Conservation (phyloP, 345 rosid species). For the Eucalyptus regnans region DNA sequence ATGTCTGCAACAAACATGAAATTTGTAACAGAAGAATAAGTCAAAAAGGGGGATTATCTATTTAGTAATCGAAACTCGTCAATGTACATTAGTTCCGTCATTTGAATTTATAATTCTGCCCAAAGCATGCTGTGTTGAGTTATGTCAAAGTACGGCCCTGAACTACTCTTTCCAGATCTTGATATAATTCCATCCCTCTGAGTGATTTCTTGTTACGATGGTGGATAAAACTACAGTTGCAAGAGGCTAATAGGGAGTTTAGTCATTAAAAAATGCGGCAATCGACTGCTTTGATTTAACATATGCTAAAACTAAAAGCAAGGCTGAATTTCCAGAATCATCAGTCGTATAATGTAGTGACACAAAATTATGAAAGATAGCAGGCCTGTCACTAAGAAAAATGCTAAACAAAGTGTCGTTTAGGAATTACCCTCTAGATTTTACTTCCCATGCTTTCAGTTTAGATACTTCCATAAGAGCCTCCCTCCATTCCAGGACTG, state of each 20-base stretch:
- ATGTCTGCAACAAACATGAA: neutral
- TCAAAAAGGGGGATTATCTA: neutral
- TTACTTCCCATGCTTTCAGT: neutral
- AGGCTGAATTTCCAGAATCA: neutral
- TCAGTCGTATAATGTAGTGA: neutral
- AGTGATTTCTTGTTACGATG: neutral
- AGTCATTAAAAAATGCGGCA: neutral
- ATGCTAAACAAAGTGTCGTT: neutral
- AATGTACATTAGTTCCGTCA: neutral
- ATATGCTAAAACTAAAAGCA: neutral
- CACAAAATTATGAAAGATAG: neutral
- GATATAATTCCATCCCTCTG: neutral
- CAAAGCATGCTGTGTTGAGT: neutral
- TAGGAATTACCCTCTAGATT: neutral
- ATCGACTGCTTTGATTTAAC: neutral
- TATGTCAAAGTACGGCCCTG: neutral
- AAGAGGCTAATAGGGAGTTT: neutral
- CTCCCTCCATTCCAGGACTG: neutral
- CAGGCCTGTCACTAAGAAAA: neutral
- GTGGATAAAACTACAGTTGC: neutral
- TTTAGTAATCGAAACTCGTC: neutral
- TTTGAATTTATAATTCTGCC: neutral
- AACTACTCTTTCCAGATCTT: neutral
- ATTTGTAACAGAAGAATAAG: neutral
- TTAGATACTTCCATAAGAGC: neutral